These are phyloP conservation scores for Manihot esculenta DNA, from an alignment of 441 rosid genomes.

Conservation along the genomic window DNA sequence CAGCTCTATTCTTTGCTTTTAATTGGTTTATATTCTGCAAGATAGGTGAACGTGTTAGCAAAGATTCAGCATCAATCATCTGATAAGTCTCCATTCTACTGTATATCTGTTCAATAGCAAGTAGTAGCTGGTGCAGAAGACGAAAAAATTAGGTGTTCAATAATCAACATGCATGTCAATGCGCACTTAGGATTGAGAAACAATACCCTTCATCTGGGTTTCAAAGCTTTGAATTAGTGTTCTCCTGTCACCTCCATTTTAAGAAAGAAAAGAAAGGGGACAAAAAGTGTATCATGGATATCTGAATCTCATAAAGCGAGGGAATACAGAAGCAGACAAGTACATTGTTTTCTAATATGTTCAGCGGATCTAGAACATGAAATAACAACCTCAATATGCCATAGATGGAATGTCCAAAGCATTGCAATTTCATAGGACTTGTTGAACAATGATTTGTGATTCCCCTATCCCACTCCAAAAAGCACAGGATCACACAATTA, in stretches of 20 bases:
- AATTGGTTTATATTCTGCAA: slow-evolving; percentile 5
- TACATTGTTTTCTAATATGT: neutral
- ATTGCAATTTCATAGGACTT: slow-evolving; percentile 7
- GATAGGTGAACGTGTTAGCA: neutral
- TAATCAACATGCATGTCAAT: neutral
- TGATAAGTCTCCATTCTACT: neutral
- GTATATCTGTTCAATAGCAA: neutral
- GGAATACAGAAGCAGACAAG: neutral
- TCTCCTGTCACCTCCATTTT: slow-evolving; percentile 7
- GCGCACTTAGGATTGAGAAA: neutral
- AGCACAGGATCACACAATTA: no score
- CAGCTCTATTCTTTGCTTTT: neutral
- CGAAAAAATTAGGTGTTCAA: neutral
- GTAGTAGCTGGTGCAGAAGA: neutral
- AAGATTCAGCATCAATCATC: neutral
- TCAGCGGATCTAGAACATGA: slow-evolving; percentile 1
- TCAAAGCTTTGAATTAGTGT: neutral
- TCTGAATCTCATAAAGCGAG: neutral
- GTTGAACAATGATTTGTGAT: neutral
- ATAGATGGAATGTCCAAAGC: neutral
- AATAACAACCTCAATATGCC: neutral
- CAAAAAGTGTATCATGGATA: neutral
- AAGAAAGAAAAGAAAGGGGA: neutral
- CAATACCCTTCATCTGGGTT: slow-evolving; percentile 17
- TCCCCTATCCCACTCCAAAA: no score